Percentiles rank a stretch among this genome's conserved stretches.
phyloP scores from a whole-genome alignment of 352 stramenopile genomes.

The Pythium utonaiense region DNA sequence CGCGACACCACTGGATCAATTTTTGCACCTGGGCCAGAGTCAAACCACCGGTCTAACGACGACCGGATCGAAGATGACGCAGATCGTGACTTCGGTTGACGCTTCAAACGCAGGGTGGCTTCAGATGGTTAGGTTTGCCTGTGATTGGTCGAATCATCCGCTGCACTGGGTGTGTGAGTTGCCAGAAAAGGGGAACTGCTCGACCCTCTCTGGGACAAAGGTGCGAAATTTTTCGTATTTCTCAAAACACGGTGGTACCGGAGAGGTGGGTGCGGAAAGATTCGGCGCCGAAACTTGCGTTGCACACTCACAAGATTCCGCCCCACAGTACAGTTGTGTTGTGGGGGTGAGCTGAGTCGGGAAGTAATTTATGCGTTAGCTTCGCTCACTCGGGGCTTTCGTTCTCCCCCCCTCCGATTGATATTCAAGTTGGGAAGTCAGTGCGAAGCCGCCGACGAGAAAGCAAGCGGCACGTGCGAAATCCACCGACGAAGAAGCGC shows the following conservation, averaged over 20 bases:
- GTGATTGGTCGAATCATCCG: background rate
- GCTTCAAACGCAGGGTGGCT: background rate
- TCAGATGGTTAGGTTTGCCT: conserved; percentile 2
- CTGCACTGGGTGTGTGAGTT: background rate
- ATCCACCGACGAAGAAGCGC: background rate
- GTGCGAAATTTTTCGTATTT: background rate
- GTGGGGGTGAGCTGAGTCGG: background rate
- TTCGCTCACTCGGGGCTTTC: conserved; percentile 1
- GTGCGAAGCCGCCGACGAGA: conserved; percentile 8
- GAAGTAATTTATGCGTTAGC: conserved; percentile 1
- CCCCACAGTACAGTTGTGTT: too few species aligned
- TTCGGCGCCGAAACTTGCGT: background rate
- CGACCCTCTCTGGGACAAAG: background rate
- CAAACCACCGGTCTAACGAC: too few species aligned
- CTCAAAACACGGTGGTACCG: background rate
- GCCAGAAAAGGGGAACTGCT: conserved; percentile 1
- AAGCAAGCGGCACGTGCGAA: background rate
- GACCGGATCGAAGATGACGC: background rate
- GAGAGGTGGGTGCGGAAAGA: conserved; percentile 3
- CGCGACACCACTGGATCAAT: too few species aligned
- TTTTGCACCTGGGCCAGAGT: too few species aligned
- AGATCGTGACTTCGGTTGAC: background rate
- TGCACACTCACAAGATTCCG: too few species aligned
- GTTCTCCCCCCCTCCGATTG: conserved; percentile 12
- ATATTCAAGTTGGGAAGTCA: conserved; percentile 33